Base-by-base conservation (phyloP, 495 filamentous ascomycete species). In the Penicillium chermesinum region DNA sequence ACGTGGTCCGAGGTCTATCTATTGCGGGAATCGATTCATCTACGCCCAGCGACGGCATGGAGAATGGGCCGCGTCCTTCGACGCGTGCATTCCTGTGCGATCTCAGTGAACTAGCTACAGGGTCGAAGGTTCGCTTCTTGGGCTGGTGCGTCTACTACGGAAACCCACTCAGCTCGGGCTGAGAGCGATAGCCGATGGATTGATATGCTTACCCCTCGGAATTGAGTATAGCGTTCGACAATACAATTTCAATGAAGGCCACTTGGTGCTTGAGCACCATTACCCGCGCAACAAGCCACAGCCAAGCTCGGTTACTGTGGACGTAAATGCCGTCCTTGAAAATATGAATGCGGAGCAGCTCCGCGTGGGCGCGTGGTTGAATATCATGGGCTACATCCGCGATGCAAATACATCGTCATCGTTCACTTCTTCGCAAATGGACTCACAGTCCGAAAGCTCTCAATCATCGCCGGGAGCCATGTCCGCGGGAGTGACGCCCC, bases 61-160 rank as follows among this genome's bases (percentile, higher is more conserved):
- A 83, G 77, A 76, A 70, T 49, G 72, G 76, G 3, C 85, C 86
- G 16, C 67, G 77, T 27, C 80, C 88, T 15, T 86, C 85, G 8
- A 74, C 66, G 34, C 76, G 87, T 32, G 80, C 79, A 46, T 81
- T 90, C 47, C 76, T 96, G 36, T 80, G 79, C 14, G 70, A 79
- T 25, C 71, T 96, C 5, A 67, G 71, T 13, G 63, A 57, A 20
- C 70, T 73, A 30, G 66, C 74, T 17, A 55, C 72, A 13, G 83
- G 86, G 30, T 72, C 80, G 12, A 96, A 96, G 67, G 81, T 96
- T 49, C 83, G 91, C 44, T 95, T 96, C 67, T 73, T 96, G 18
- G 91, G 89, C 66, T 96, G 91, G 90, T 93, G 75, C 71, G 82
- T 64, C 19, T 35, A 9, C 15, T 14, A 16, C 7, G 30, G 2